Percentiles rank a stretch among this genome's conserved stretches.
phyloP scores from a whole-genome alignment of 148 eudicot species.

The Heliamphora exappendiculata region DNA sequence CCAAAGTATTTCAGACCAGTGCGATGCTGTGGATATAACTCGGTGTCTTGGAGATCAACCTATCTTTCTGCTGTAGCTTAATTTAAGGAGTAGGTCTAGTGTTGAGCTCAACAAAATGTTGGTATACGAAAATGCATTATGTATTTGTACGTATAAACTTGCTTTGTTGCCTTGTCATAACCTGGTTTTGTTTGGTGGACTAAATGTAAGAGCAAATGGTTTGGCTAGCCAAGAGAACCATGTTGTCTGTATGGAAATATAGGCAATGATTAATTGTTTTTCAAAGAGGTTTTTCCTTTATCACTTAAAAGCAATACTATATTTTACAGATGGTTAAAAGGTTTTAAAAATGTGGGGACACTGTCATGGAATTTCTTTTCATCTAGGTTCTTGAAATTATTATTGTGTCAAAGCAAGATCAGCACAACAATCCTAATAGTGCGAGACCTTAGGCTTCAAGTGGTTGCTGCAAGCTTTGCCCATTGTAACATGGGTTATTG shows the following conservation, averaged over 20 bases:
- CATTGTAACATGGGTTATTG: background rate
- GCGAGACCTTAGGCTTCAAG: background rate
- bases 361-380: background rate
- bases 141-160: background rate
- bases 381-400: background rate
- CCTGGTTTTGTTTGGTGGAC: background rate
- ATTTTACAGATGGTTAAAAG: background rate
- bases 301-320: background rate
- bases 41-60: background rate
- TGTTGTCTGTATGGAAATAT: background rate
- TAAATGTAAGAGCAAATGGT: background rate
- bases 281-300: background rate
- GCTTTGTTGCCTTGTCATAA: background rate
- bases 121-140: background rate
- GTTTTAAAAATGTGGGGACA: background rate
- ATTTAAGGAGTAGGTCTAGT: background rate
- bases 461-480: background rate
- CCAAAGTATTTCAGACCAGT: background rate
- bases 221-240: background rate
- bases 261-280: background rate
- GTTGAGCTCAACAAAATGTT: background rate
- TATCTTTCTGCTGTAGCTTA: background rate
- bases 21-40: background rate
- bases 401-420: background rate
- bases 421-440: background rate